Evolutionary conservation across 495 filamentous ascomycete genomes (phyloP).

Genomic region (Coniosporium apollinis): DNA sequence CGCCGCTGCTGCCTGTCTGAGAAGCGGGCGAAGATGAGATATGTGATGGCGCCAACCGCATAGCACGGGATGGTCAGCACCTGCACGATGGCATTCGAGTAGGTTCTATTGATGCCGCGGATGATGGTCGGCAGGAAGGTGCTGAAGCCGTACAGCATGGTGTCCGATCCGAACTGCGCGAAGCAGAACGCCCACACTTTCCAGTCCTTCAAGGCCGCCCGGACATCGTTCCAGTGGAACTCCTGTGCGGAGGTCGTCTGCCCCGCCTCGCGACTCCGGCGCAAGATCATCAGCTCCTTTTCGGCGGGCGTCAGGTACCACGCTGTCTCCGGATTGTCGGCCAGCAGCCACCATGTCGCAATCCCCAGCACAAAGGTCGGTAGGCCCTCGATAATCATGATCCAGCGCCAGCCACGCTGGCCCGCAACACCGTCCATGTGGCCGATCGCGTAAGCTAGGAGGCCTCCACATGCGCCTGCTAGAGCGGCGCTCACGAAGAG

Average conservation of each 20-base stretch:
- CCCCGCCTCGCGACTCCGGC: conserved; percentile 28
- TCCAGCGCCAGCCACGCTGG: conserved; percentile 47
- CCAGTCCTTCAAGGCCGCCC: conserved; percentile 40
- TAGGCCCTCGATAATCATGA: conserved; percentile 57
- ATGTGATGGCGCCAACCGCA: conserved; percentile 46
- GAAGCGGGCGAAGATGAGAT: conserved; percentile 41
- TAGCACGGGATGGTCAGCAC: conserved; percentile 69
- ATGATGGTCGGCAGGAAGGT: conserved; percentile 72
- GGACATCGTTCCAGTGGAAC: conserved; percentile 40
- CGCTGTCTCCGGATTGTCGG: conserved; percentile 38
- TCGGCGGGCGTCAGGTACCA: conserved; percentile 19
- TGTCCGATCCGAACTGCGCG: conserved; percentile 26
- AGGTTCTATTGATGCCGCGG: conserved; percentile 39
- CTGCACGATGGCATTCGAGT: conserved; percentile 46
- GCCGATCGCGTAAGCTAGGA: conserved; percentile 58
- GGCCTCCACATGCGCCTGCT: conserved; percentile 58
- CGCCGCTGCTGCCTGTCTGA: conserved; percentile 46
- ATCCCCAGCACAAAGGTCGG: conserved; percentile 46
- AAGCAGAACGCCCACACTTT: conserved; percentile 17
- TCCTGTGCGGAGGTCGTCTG: conserved; percentile 42
- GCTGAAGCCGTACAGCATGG: conserved; percentile 61
- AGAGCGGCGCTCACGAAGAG: conserved; percentile 62
- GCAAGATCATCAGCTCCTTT: conserved; percentile 8
- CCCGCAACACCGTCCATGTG: conserved; percentile 50
- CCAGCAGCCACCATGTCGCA: conserved; percentile 42